Evolutionary conservation across 2,329 filamentous ascomycete genomes (phyloP).

Genomic region (Zymoseptoria pseudotritici): DNA sequence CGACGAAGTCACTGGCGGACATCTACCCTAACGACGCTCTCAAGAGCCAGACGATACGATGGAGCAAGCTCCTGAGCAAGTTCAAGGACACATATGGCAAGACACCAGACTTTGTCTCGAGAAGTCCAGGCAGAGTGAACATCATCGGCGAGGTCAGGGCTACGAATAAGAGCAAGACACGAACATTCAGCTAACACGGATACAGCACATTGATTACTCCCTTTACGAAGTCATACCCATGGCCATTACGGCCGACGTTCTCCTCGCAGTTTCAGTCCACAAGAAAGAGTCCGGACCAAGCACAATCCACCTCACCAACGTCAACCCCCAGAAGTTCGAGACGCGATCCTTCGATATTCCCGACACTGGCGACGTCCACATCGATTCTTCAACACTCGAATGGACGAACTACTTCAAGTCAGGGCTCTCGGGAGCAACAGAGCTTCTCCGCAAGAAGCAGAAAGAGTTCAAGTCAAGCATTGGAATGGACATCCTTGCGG

Average conservation of each 20-base stretch:
- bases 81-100: slow-evolving; percentile 67
- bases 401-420: slow-evolving; percentile 99
- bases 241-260: slow-evolving; percentile 84
- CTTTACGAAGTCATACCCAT: slow-evolving; percentile 94
- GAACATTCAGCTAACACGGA: slow-evolving; percentile 2
- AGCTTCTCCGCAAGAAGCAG: slow-evolving; percentile 64
- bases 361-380: slow-evolving; percentile 47
- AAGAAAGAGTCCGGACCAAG: slow-evolving; percentile 49
- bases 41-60: slow-evolving; percentile 61
- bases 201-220: slow-evolving; percentile 88
- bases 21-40: slow-evolving; percentile 75
- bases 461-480: slow-evolving; percentile 54
- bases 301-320: slow-evolving; percentile 69
- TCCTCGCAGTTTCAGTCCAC: slow-evolving; percentile 67
- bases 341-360: slow-evolving; percentile 67
- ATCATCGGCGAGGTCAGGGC: slow-evolving; percentile 74
- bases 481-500: slow-evolving; percentile 81
- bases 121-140: slow-evolving; percentile 91
- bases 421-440: slow-evolving; percentile 72
- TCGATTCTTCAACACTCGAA: slow-evolving; percentile 78
- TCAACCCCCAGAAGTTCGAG: slow-evolving; percentile 68
- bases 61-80: slow-evolving; percentile 62
- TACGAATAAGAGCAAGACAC: background rate
- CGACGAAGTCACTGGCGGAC: slow-evolving; percentile 65
- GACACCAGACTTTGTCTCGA: slow-evolving; percentile 70